A percentile compares a stretch with the other conserved stretches of the same genome.
phyloP scores from a whole-genome alignment of 495 filamentous ascomycete species.

The Neurospora sp. region DNA sequence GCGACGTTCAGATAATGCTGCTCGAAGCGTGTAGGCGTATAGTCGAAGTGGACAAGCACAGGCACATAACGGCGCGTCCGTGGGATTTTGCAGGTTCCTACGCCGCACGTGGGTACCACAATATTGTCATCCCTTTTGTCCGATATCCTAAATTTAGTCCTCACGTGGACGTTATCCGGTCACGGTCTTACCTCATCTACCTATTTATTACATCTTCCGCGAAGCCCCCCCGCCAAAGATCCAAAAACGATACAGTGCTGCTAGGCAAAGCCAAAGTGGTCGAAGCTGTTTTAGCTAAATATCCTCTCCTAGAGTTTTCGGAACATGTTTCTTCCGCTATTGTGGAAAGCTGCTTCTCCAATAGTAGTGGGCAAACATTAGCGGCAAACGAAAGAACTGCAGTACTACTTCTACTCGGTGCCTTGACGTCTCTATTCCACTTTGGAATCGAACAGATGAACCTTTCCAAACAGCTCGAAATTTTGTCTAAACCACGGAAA shows the following conservation, averaged over 20 bases:
- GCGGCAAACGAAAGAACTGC: neutral
- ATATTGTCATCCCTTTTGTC: neutral
- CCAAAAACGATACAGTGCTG: no score
- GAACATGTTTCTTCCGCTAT: neutral
- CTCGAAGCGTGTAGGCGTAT: neutral
- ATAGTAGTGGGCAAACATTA: neutral
- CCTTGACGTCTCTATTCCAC: neutral
- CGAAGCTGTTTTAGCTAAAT: neutral
- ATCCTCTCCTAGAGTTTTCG: neutral
- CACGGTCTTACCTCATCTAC: neutral
- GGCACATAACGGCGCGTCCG: no score
- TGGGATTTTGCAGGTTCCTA: neutral
- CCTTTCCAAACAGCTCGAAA: neutral
- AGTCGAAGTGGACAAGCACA: neutral
- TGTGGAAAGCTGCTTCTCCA: neutral
- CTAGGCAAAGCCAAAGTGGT: neutral
- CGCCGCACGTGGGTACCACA: rapidly evolving
- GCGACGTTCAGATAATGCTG: neutral
- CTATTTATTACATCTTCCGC: neutral
- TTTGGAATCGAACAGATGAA: neutral
- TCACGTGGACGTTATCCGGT: neutral
- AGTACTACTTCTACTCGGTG: neutral
- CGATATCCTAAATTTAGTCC: neutral
- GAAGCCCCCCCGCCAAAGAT: no score
- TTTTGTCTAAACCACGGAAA: neutral